A percentile compares a stretch with the other conserved stretches of the same genome.
These are phyloP conservation scores for Emmonsia crescens DNA, from an alignment of 2,329 filamentous ascomycete genomes.

Conservation along the genomic window DNA sequence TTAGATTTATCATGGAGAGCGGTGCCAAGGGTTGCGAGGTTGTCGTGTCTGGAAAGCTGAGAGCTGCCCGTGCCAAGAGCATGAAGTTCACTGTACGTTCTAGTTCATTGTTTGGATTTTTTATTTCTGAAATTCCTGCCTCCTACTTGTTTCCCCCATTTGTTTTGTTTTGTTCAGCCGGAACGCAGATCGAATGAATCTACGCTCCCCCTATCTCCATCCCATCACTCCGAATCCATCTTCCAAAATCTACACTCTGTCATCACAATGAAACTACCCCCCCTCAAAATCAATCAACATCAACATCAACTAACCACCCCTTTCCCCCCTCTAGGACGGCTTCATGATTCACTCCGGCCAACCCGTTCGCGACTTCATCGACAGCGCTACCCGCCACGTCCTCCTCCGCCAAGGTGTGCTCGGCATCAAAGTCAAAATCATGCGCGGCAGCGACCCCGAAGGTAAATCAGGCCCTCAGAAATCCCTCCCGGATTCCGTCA, in stretches of 20 bases:
- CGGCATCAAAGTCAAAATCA: conserved; percentile 99
- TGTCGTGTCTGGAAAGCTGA: conserved; percentile 97
- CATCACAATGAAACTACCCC: not conserved
- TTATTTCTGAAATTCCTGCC: not conserved
- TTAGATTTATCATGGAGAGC: conserved; percentile 99
- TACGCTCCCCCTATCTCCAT: not conserved
- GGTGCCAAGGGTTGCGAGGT: conserved; percentile 99
- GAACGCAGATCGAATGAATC: not conserved
- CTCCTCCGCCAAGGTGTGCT: conserved; percentile 99
- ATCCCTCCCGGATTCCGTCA: conserved; percentile 94
- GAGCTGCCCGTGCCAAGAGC: conserved; percentile 97
- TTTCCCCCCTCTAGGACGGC: conserved; percentile 52
- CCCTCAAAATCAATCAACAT: not conserved
- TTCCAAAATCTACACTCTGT: not conserved
- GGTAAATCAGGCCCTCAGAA: conserved; percentile 98
- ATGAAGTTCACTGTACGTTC: conserved; percentile 98
- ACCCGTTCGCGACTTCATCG: conserved; percentile 99
- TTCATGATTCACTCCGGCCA: conserved; percentile 99
- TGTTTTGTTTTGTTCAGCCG: not conserved
- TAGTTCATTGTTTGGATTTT: too few relatives aligned
- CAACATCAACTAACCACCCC: not conserved
- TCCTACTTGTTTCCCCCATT: not conserved
- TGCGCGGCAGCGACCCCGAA: conserved; percentile 98
- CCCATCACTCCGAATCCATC: not conserved
- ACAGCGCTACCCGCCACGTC: conserved; percentile 96